Evolutionary conservation across 352 stramenopile genomes (phyloP).

Genomic region (Globisporangium radiosum): DNA sequence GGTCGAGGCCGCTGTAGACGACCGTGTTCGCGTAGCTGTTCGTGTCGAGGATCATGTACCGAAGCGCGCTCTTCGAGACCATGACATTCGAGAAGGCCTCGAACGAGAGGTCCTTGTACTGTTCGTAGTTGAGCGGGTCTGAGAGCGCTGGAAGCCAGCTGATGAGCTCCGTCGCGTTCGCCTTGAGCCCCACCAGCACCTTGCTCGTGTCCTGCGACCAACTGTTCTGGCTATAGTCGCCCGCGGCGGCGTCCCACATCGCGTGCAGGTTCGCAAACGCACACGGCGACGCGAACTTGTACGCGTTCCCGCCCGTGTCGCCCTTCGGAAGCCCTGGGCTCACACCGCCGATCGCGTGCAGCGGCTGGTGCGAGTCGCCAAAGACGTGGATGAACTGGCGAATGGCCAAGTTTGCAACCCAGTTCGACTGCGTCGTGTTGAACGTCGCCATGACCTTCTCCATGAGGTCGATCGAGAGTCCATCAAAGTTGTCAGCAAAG

Average conservation of each 20-base stretch:
- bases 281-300: conserved; percentile 43
- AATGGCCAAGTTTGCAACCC: conserved; percentile 50
- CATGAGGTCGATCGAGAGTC: conserved; percentile 35
- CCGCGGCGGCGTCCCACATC: conserved; percentile 53
- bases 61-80: conserved; percentile 20
- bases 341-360: conserved; percentile 47
- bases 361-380: conserved; percentile 52
- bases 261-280: conserved; percentile 57
- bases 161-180: conserved; percentile 45
- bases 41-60: conserved; percentile 33
- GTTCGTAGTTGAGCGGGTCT: conserved; percentile 30
- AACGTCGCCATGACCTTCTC: conserved; percentile 43
- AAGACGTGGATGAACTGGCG: conserved; percentile 73
- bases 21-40: conserved; percentile 32
- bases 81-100: conserved; percentile 24
- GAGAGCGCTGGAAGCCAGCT: conserved; percentile 20
- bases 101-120: conserved; percentile 35
- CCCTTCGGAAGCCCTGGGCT: conserved; percentile 36
- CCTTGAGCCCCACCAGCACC: conserved; percentile 10
- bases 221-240: conserved; percentile 44
- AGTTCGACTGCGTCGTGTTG: conserved; percentile 53
- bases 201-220: conserved; percentile 25
- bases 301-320: conserved; percentile 54
- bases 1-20: conserved; percentile 32
- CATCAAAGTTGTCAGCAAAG: conserved; percentile 45